phyloP scores from a whole-genome alignment of 495 filamentous ascomycete genomes.

The Annulohypoxylon bovei region DNA sequence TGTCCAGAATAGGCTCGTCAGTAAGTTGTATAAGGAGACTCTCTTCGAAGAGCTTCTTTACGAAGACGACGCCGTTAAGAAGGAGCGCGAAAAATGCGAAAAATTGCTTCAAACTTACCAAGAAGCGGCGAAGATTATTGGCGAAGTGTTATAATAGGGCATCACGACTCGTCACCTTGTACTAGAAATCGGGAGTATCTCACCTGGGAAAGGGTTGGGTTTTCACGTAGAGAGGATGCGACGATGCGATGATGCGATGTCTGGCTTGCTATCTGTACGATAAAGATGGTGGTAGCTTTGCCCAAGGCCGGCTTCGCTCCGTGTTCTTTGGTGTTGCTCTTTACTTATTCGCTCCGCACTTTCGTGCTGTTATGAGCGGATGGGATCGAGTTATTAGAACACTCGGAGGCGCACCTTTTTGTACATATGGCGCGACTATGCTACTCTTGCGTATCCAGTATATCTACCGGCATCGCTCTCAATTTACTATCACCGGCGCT shows the following conservation, averaged over 20 bases:
- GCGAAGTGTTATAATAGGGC: conserved; percentile 80
- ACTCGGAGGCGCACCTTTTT: conserved; percentile 28
- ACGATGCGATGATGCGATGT: conserved; percentile 30
- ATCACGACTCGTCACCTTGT: conserved; percentile 12
- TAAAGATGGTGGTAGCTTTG: conserved; percentile 26
- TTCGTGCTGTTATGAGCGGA: background rate
- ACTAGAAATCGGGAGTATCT: conserved; percentile 29
- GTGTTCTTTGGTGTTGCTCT: conserved; percentile 20
- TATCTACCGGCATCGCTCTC: conserved; percentile 4
- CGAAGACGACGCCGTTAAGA: conserved; percentile 96
- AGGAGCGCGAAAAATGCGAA: conserved; percentile 98
- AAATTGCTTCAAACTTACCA: conserved; percentile 92
- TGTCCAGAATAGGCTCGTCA: conserved; percentile 95
- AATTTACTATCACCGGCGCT: background rate
- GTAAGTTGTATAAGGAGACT: conserved; percentile 93
- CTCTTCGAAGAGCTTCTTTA: conserved; percentile 93
- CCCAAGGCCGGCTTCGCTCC: background rate
- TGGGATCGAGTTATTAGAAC: conserved; percentile 7
- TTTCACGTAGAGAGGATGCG: conserved; percentile 33
- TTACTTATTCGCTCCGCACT: conserved; percentile 12
- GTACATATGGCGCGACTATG: conserved; percentile 39
- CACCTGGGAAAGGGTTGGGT: conserved; percentile 19
- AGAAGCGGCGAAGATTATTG: conserved; percentile 96
- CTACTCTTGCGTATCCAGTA: conserved; percentile 31
- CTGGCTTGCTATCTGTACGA: conserved; percentile 38